Evolutionary conservation across 2,329 filamentous ascomycete species (phyloP).

Genomic region (Aspergillus sp.): DNA sequence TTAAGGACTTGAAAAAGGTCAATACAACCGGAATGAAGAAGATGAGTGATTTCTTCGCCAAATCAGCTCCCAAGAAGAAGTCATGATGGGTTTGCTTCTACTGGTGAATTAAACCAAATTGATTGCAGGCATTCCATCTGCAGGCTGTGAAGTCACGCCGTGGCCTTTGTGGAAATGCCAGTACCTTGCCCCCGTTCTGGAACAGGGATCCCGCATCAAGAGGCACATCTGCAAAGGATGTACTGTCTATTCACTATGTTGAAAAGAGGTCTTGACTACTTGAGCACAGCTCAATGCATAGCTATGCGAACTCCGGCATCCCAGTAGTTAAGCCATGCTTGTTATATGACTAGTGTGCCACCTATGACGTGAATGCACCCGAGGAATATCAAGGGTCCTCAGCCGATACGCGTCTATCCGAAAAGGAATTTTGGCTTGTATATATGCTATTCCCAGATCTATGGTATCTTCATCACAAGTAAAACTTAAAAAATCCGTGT

Average conservation of each 20-base stretch:
- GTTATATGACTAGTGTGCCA: neutral
- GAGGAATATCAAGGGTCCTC: too few relatives aligned
- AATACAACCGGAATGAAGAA: slow-evolving; percentile 95
- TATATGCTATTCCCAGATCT: too few relatives aligned
- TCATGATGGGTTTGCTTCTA: slow-evolving; percentile 12
- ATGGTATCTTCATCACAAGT: too few relatives aligned
- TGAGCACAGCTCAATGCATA: neutral
- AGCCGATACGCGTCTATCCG: neutral
- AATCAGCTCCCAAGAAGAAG: slow-evolving; percentile 42
- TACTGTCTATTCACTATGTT: too few relatives aligned
- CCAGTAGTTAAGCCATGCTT: neutral
- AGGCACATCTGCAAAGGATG: too few relatives aligned
- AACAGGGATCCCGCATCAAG: too few relatives aligned
- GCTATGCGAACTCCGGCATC: neutral
- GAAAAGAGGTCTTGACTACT: neutral
- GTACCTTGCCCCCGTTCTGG: too few relatives aligned
- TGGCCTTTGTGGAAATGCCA: too few relatives aligned
- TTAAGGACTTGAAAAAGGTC: slow-evolving; percentile 81
- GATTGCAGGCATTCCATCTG: neutral
- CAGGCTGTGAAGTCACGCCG: too few relatives aligned
- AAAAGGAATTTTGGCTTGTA: neutral
- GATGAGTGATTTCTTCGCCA: slow-evolving; percentile 89
- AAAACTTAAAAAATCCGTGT: too few relatives aligned
- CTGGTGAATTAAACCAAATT: neutral
- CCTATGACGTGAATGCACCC: too few relatives aligned